Evolutionary conservation across 2,329 filamentous ascomycete species (phyloP).

Genomic region (Paramyrothecium roridum): DNA sequence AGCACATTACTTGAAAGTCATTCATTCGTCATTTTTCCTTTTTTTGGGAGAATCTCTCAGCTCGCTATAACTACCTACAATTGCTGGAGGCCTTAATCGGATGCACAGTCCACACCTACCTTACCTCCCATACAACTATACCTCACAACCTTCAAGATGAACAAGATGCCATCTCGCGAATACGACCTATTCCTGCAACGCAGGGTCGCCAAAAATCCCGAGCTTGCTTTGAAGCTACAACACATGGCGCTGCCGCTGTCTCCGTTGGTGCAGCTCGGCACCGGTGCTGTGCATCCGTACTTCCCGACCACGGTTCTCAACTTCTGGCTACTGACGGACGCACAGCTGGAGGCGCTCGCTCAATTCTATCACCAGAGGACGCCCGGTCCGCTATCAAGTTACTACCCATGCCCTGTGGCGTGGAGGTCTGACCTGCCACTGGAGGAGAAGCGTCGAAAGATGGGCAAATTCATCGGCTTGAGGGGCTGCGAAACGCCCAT

Average conservation of each 20-base stretch:
- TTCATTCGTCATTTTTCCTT: no score
- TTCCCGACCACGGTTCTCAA: conserved; percentile 66
- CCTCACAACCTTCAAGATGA: conserved; percentile 1
- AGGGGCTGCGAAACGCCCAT: conserved; percentile 47
- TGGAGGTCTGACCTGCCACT: conserved; percentile 54
- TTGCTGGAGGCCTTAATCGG: not conserved
- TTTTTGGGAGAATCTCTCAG: no score
- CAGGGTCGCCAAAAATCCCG: conserved; percentile 41
- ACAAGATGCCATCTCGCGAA: conserved; percentile 28
- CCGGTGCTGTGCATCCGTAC: conserved; percentile 58
- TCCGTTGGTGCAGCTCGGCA: conserved; percentile 62
- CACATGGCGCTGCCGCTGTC: conserved; percentile 65
- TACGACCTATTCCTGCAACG: conserved; percentile 23
- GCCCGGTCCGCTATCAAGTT: conserved; percentile 47
- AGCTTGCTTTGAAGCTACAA: conserved; percentile 57
- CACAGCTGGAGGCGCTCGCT: conserved; percentile 66
- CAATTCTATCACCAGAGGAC: conserved; percentile 71
- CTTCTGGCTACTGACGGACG: conserved; percentile 72
- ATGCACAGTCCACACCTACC: not conserved
- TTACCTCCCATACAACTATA: not conserved
- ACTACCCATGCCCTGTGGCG: conserved; percentile 67
- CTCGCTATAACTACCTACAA: not conserved
- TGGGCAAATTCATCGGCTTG: conserved; percentile 72
- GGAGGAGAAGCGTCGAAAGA: conserved; percentile 68
- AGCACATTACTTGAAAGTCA: no score